Evolutionary conservation across 345 rosid species (phyloP).

Genomic region (Anacardium occidentale): DNA sequence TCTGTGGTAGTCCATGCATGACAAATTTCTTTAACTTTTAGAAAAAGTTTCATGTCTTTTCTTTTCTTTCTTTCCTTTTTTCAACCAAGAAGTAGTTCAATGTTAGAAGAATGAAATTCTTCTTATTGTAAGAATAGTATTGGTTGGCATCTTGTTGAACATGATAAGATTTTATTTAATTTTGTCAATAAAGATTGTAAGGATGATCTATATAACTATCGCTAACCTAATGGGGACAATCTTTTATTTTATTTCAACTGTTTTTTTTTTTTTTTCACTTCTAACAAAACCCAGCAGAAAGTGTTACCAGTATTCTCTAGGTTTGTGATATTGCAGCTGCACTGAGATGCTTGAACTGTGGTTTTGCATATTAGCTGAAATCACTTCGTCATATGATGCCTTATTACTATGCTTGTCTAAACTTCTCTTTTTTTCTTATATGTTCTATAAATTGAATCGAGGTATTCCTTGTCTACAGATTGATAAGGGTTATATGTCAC

Average conservation of each 20-base stretch:
- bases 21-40: neutral
- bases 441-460: constrained; percentile 2
- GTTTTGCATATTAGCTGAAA: no score
- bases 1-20: neutral
- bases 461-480: constrained; percentile 43
- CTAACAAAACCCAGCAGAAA: neutral
- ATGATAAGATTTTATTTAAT: neutral
- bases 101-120: neutral
- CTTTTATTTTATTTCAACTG: neutral
- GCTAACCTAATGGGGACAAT: neutral
- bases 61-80: neutral
- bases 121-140: neutral
- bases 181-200: neutral
- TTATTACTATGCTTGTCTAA: constrained; percentile 1
- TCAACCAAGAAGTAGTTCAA: neutral
- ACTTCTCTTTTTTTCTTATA: neutral
- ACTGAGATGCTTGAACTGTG: neutral
- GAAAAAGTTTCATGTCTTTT: neutral
- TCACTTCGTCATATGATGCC: neutral
- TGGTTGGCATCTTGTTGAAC: neutral
- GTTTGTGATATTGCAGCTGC: neutral
- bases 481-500: constrained; percentile 83
- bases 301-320: neutral
- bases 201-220: neutral
- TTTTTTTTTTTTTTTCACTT: neutral